Evolutionary conservation across 208 protist genomes (phyloP), one percentile per base, ranked within the genome.

Genomic region (Leishmania guyanensis): DNA sequence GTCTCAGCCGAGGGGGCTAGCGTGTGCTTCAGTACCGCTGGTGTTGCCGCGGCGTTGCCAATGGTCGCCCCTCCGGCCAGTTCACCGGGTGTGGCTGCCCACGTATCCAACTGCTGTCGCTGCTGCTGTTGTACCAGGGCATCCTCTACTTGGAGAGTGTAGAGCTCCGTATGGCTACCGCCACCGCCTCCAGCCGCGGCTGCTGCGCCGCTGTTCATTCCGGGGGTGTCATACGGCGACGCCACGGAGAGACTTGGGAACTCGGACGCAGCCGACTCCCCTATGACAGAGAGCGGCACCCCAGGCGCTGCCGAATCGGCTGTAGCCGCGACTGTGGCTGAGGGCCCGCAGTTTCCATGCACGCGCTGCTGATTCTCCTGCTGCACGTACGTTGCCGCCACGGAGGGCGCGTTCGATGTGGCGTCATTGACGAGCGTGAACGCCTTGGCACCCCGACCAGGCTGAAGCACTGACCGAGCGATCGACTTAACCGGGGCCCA

Each of bases 401-500:
- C 53, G 3, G 70, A 54, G n/a, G 77, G 50, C 26, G 54, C 51
- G 72, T 85, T 80, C 0, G 77, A 1, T 12, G 82, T 69, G 71
- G 58, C 53, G 64, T 75, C 50, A 51, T 81, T 53, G 39, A 85
- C 82, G 54, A 78, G 54, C 16, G n/a, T 64, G 71, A 74, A 78
- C 29, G 56, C 33, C 50, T 53, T 62, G 26, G 60, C 74, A 60
- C 39, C 48, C 5, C 77, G 74, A 12, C 73, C 70, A 1, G 48
- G 65, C 70, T 83, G 75, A 29, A 89, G 48, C 10, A 86, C 84
- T 36, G 79, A 69, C 43, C 84, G 78, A 69, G 80, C 77, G 53
- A 84, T 76, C 5, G 83, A 75, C 22, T 76, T 76, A 3, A 83
- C 64, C 33, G 90, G 86, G 0, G 89, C 84, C 89, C 91, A 94